Conservation (phyloP, 2,329 filamentous ascomycete genomes). For the Scedosporium boydii region DNA sequence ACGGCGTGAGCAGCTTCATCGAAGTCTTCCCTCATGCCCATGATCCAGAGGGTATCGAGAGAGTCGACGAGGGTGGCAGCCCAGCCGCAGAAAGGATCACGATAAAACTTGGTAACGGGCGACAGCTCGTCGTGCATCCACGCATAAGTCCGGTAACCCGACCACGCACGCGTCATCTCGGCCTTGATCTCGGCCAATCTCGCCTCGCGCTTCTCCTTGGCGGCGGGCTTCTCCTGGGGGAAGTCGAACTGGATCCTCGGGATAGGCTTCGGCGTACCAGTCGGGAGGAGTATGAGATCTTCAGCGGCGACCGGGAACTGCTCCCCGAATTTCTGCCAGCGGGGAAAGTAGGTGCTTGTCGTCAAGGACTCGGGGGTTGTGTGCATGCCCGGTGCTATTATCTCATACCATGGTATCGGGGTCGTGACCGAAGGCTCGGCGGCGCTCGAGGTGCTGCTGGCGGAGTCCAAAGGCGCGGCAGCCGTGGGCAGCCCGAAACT, state of each 20-base stretch:
- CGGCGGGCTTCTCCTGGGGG: conserved; percentile 49
- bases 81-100: conserved; percentile 87
- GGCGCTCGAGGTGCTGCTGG: neutral
- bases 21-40: conserved; percentile 70
- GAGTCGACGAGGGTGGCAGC: conserved; percentile 78
- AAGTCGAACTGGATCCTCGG: conserved; percentile 72
- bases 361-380: neutral
- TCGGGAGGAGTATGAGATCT: conserved; percentile 67
- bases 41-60: conserved; percentile 80
- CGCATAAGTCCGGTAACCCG: conserved; percentile 68
- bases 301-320: conserved; percentile 66
- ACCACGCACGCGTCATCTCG: conserved; percentile 72
- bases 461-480: neutral
- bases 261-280: conserved; percentile 57
- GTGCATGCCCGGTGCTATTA: neutral
- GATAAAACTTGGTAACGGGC: conserved; percentile 57
- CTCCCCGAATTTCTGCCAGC: conserved; percentile 68
- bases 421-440: neutral
- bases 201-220: conserved; percentile 51
- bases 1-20: conserved; percentile 65
- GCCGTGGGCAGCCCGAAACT: neutral
- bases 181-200: conserved; percentile 60
- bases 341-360: conserved; percentile 25
- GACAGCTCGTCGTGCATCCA: conserved; percentile 81
- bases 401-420: neutral